Base-by-base conservation (phyloP, 768 basidiomycete species). In the Calocera cornea region DNA sequence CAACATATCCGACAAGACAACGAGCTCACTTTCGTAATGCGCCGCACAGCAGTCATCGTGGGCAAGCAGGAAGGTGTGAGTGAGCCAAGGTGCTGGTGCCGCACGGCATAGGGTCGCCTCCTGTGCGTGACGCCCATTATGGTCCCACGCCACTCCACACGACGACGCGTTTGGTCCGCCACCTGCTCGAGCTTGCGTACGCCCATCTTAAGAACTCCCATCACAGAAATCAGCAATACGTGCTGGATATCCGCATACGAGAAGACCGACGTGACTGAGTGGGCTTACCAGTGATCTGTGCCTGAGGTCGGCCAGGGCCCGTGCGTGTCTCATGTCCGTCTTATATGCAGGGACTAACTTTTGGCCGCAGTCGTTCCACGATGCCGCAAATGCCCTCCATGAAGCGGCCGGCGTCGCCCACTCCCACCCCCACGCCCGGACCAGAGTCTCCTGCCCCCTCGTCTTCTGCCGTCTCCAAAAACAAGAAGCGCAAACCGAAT, bases 11-110 rank as follows among this genome's bases (percentile, higher is more conserved):
- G 41, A 66, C 54, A 64, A 5, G 22, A 31, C 65, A 68, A 40
- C 27, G 69, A 33, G 1, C n/a, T 27, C 72, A 89, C 89, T 80
- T 86, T 88, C 72, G 88, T 87, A 31, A 92, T 87, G 64, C 89
- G 88, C 69, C 89, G 90, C 72, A 36, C 69, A 68, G 64, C 47
- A 31, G 60, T 49, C 67, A 44, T 64, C 3, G 65, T 47, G n/a
- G 31, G 34, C 31, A 60, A 31, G 47, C 64, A 60, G 41, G 2
- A 33, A 33, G 24, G 36, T 38, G 36, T 38, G 36, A 38, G 36
- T 38, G 36, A 38, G 14, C 36, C 36, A n/a, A n/a, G n/a, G 36
- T 38, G 36, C 36, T 14, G 36, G 7, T 5, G 7, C 36, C 36
- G 36, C 36, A 38, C 5, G 36, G 36, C 5, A 5, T 38, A 38